Evolutionary conservation across 495 filamentous ascomycete genomes (phyloP), one percentile per base, ranked within the genome.

Genomic region (Poronia punctata): DNA sequence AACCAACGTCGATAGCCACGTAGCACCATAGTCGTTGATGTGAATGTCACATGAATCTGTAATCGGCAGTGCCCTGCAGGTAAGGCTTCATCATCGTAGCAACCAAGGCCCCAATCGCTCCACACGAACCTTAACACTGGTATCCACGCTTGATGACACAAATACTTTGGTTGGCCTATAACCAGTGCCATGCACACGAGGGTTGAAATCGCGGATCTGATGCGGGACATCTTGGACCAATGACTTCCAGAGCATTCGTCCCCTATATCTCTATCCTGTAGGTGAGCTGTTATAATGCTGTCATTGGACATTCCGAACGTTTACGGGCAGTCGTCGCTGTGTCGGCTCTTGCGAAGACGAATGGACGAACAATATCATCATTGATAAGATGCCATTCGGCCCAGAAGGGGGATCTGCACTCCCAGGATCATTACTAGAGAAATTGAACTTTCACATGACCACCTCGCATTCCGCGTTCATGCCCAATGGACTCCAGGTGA

Each of bases 41-140:
- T 27, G 25, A 38, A 21, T n/a, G 35, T 22, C 42, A 45, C 42
- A 37, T 32, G 34, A 38, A 33, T n/a, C n/a, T n/a, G n/a, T 28
- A 19, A 12, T 10, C 25, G 20, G 34, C 33, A 35, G 40, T 29
- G 33, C 25, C 33, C 29, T 22, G 25, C 11, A 37, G 1, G 29
- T 22, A 7, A 18, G 30, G 40, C 31, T 35, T 35, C 17, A 8
- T 18, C 19, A 9, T 14, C 12, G 24, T 28, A 26, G 14, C 19
- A 17, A 11, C 12, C 14, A 23, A 24, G 17, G 10, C 18, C 20
- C n/a, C 33, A 7, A 23, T 44, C 41, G 11, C 30, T 18, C 23
- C 39, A 42, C 29, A 17, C 28, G 39, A 42, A 31, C 22, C 16
- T 21, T 17, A 22, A 29, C 25, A 14, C 15, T 26, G 16, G 24